A percentile compares a stretch with the other conserved stretches of the same genome.
phyloP scores from a whole-genome alignment of 2,329 filamentous ascomycete species.

The Rhinocladiella mackenziei region DNA sequence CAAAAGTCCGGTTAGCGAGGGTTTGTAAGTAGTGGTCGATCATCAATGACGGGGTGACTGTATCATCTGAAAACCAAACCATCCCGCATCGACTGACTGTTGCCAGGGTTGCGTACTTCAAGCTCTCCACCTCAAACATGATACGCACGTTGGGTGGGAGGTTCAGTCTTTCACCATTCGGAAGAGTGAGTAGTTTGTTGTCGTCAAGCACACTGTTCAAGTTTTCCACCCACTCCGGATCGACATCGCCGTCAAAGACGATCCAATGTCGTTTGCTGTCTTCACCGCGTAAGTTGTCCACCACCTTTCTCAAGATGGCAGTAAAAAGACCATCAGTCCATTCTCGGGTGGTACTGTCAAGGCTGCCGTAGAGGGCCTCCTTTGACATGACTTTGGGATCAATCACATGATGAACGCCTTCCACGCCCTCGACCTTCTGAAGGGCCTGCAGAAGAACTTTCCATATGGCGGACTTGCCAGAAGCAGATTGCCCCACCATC shows the following conservation, averaged over 20 bases:
- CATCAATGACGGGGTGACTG: slow-evolving; percentile 89
- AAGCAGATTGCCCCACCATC: slow-evolving; percentile 99
- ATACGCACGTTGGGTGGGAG: slow-evolving; percentile 92
- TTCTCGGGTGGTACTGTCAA: slow-evolving; percentile 94
- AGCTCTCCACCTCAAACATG: slow-evolving; percentile 98
- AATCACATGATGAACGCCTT: slow-evolving; percentile 95
- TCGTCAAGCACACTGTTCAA: slow-evolving; percentile 99
- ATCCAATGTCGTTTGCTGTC: slow-evolving; percentile 98
- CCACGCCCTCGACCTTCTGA: slow-evolving; percentile 82
- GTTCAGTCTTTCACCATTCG: slow-evolving; percentile 96
- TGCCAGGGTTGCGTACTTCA: slow-evolving; percentile 94
- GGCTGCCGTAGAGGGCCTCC: slow-evolving; percentile 89
- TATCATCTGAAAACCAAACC: slow-evolving; percentile 99
- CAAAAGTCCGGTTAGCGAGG: slow-evolving; percentile 77
- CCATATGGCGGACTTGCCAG: slow-evolving; percentile 95
- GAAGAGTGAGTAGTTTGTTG: slow-evolving; percentile 94
- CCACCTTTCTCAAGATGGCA: slow-evolving; percentile 94
- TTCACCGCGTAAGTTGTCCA: slow-evolving; percentile 96
- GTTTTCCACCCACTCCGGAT: slow-evolving; percentile 99
- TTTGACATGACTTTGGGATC: slow-evolving; percentile 99
- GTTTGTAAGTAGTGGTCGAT: slow-evolving; percentile 84
- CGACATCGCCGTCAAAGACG: slow-evolving; percentile 97
- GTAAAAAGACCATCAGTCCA: slow-evolving; percentile 99
- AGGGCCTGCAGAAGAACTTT: slow-evolving; percentile 85
- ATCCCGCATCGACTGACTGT: slow-evolving; percentile 99